Percentiles rank a stretch among this genome's conserved stretches.
Evolutionary conservation across 176 grass and related monocot species (phyloP).

Genomic region (Chloris gayana): DNA sequence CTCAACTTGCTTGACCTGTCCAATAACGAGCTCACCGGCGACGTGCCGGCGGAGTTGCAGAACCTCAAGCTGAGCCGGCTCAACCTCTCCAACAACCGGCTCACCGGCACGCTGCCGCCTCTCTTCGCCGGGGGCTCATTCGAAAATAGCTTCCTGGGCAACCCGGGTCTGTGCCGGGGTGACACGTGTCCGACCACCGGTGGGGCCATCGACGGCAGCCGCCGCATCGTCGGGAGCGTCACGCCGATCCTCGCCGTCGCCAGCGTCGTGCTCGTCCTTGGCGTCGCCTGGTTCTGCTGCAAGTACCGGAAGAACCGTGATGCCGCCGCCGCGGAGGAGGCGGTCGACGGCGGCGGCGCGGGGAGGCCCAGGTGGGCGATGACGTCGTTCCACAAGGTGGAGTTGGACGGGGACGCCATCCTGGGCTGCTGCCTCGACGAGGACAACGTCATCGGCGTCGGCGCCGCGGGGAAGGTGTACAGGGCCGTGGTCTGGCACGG

Average conservation of each 20-base stretch:
- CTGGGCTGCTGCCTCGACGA: constrained; percentile 54
- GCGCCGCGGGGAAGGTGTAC: constrained; percentile 65
- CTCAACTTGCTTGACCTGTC: constrained; percentile 96
- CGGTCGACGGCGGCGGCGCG: too few relatives aligned
- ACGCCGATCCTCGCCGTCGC: constrained; percentile 10
- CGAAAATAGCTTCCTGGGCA: constrained; percentile 70
- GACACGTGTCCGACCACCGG: constrained; percentile 28
- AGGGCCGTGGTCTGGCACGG: constrained; percentile 44
- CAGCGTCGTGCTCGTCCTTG: constrained; percentile 48
- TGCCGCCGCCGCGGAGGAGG: neutral
- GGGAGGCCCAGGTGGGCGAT: constrained; percentile 49
- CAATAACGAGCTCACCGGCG: constrained; percentile 50
- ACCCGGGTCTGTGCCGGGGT: constrained; percentile 58
- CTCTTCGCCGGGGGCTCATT: constrained; percentile 55
- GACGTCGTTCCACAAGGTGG: constrained; percentile 69
- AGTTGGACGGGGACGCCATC: constrained; percentile 65
- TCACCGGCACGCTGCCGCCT: constrained; percentile 63
- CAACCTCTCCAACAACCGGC: too few relatives aligned
- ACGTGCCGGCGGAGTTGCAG: constrained; percentile 69
- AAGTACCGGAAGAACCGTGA: constrained; percentile 47
- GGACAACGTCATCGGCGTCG: constrained; percentile 57
- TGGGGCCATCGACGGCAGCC: constrained; percentile 35
- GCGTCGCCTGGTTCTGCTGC: constrained; percentile 67
- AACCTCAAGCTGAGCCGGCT: constrained; percentile 90
- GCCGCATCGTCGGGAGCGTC: neutral